These are phyloP conservation scores for Fomitopsis palustris DNA, from an alignment of 1,284 basidiomycete genomes.

Conservation along the genomic window DNA sequence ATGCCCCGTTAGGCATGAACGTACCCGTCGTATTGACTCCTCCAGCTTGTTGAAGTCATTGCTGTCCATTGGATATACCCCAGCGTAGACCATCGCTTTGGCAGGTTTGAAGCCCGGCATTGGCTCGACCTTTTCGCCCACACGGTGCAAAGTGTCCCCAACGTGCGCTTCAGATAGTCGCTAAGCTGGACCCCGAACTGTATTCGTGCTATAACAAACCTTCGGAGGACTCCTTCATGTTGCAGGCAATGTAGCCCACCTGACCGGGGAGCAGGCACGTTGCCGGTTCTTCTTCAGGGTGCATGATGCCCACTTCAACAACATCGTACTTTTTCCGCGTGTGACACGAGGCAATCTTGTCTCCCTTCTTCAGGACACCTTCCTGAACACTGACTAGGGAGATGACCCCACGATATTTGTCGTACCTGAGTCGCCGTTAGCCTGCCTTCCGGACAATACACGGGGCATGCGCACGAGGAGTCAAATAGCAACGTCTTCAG, in stretches of 20 bases:
- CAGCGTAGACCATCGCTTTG: slow-evolving; percentile 97
- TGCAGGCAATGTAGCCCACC: slow-evolving; percentile 90
- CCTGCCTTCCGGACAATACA: neutral
- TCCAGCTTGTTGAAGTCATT: slow-evolving; percentile 92
- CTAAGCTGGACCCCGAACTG: neutral
- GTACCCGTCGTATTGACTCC: slow-evolving; percentile 89
- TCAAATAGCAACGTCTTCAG: slow-evolving; percentile 92
- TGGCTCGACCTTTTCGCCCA: slow-evolving; percentile 75
- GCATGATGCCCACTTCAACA: slow-evolving; percentile 88
- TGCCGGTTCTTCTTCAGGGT: slow-evolving; percentile 83
- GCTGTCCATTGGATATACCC: slow-evolving; percentile 91
- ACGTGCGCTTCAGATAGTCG: slow-evolving; percentile 63
- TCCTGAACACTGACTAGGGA: slow-evolving; percentile 83
- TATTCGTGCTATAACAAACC: slow-evolving; percentile 44
- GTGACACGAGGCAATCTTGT: slow-evolving; percentile 84
- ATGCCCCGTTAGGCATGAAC: slow-evolving; percentile 21
- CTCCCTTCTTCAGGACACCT: slow-evolving; percentile 68
- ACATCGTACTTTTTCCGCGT: slow-evolving; percentile 93
- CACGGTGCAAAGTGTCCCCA: slow-evolving; percentile 88
- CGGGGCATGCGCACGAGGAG: slow-evolving; percentile 60
- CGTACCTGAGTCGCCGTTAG: slow-evolving; percentile 61
- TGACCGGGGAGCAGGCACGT: slow-evolving; percentile 78
- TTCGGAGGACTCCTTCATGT: slow-evolving; percentile 98
- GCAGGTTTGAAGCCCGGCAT: slow-evolving; percentile 92
- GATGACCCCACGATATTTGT: slow-evolving; percentile 95